Evolutionary conservation across 768 basidiomycete genomes (phyloP).

Genomic region (Pleurotus tuber-regium): DNA sequence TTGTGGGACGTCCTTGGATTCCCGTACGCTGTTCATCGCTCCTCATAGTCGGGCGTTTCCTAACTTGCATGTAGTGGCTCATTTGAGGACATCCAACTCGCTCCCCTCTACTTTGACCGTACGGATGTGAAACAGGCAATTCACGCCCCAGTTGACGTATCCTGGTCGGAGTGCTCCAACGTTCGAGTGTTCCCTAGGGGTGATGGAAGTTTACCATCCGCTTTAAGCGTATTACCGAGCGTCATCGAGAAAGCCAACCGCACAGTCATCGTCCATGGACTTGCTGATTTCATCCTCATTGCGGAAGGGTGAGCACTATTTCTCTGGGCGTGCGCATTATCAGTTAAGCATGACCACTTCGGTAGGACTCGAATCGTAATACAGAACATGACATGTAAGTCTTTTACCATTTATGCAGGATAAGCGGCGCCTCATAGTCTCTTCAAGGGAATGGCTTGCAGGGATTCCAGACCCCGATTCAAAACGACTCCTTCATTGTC

Average conservation of each 20-base stretch:
- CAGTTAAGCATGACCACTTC: neutral
- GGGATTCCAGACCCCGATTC: conserved; percentile 71
- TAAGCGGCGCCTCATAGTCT: neutral
- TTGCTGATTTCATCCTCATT: conserved; percentile 72
- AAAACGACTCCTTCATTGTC: conserved; percentile 64
- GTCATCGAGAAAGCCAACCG: conserved; percentile 75
- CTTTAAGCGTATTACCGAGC: conserved; percentile 63
- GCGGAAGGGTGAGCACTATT: conserved; percentile 58
- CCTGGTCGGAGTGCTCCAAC: conserved; percentile 64
- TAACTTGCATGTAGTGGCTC: conserved; percentile 40
- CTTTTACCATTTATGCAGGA: neutral
- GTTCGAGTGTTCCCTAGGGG: conserved; percentile 58
- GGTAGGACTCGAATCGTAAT: conserved; percentile 55
- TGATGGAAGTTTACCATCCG: conserved; percentile 60
- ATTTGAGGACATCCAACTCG: conserved; percentile 46
- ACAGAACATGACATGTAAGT: conserved; percentile 54
- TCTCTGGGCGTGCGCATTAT: neutral
- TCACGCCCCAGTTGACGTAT: conserved; percentile 60
- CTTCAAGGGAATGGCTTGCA: conserved; percentile 55
- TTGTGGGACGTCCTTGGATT: conserved; percentile 83
- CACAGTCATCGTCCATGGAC: conserved; percentile 67
- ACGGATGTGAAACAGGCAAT: conserved; percentile 66
- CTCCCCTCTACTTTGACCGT: conserved; percentile 70
- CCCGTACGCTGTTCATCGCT: conserved; percentile 44
- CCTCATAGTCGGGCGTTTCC: neutral